Percentiles rank a stretch among this genome's conserved stretches.
Conservation (phyloP, 345 rosid species). For the Tarenaya hassleriana region DNA sequence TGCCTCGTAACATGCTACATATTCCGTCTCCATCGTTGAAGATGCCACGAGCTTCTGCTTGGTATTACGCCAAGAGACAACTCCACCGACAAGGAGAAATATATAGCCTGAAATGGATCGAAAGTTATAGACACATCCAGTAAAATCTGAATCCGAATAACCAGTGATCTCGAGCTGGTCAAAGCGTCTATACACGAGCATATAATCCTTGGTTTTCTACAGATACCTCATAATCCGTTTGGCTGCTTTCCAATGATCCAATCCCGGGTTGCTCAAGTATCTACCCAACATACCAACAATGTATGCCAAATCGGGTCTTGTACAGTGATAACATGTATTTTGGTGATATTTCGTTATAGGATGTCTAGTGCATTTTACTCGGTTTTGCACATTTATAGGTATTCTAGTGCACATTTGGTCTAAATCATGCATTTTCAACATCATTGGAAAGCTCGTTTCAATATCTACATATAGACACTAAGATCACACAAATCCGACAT, state of each 20-base stretch:
- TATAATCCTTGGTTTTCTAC: neutral
- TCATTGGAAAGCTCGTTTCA: too few relatives aligned
- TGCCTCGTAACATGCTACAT: constrained; percentile 3
- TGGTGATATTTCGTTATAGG: too few relatives aligned
- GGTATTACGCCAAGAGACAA: neutral
- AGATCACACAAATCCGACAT: too few relatives aligned
- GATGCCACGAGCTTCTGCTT: neutral
- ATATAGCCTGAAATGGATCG: constrained; percentile 1
- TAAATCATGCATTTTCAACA: too few relatives aligned
- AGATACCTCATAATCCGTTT: neutral
- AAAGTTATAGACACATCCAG: neutral
- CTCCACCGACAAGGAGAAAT: neutral
- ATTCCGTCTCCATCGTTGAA: neutral
- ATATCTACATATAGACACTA: too few relatives aligned
- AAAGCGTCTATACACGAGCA: neutral
- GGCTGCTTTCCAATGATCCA: constrained; percentile 4
- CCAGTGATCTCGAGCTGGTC: neutral
- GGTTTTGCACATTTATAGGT: too few relatives aligned
- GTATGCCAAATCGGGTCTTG: neutral
- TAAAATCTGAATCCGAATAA: neutral
- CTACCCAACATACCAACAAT: neutral
- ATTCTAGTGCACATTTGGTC: too few relatives aligned
- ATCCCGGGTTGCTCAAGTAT: neutral
- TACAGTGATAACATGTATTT: too few relatives aligned
- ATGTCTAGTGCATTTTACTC: too few relatives aligned